Percentiles rank a stretch among this genome's conserved stretches.
These are phyloP conservation scores for Fusarium pseudocircinatum DNA, from an alignment of 2,329 filamentous ascomycete species.

Conservation along the genomic window DNA sequence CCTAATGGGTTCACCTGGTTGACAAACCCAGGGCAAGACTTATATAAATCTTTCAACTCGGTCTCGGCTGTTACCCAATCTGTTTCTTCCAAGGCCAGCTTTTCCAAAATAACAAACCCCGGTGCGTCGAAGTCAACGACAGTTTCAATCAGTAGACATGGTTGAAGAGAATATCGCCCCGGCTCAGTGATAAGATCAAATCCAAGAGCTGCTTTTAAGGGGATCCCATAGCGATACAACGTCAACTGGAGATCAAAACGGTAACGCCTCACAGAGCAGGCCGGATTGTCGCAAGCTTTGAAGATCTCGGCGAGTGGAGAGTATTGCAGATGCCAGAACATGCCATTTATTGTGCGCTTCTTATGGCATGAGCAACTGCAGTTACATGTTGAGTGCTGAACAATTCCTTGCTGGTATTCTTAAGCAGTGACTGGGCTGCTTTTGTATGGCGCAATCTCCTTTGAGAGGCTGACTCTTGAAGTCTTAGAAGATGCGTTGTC, in stretches of 20 bases:
- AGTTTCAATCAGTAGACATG: neutral
- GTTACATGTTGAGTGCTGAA: fast-evolving
- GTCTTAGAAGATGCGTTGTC: too few species aligned
- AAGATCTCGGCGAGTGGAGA: neutral
- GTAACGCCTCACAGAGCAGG: neutral
- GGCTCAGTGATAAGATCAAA: neutral
- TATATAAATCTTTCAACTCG: neutral
- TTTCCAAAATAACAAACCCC: neutral
- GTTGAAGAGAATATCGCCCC: constrained; percentile 2
- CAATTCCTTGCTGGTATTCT: fast-evolving
- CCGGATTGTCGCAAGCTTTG: neutral
- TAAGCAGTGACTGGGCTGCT: neutral
- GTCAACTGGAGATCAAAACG: neutral
- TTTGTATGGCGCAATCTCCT: neutral
- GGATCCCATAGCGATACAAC: neutral
- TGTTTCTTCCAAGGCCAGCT: fast-evolving
- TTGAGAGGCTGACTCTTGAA: neutral
- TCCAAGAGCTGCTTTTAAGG: neutral
- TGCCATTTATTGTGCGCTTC: neutral
- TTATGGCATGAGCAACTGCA: constrained; percentile 9
- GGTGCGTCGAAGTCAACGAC: neutral
- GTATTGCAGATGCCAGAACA: constrained; percentile 9
- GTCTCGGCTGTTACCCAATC: neutral
- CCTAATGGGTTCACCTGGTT: neutral
- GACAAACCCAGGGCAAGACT: neutral